Percentiles rank a stretch among this genome's conserved stretches.
These are phyloP conservation scores for Kodamaea kakaduensis DNA, from an alignment of 805 yeast genomes.

Conservation along the genomic window DNA sequence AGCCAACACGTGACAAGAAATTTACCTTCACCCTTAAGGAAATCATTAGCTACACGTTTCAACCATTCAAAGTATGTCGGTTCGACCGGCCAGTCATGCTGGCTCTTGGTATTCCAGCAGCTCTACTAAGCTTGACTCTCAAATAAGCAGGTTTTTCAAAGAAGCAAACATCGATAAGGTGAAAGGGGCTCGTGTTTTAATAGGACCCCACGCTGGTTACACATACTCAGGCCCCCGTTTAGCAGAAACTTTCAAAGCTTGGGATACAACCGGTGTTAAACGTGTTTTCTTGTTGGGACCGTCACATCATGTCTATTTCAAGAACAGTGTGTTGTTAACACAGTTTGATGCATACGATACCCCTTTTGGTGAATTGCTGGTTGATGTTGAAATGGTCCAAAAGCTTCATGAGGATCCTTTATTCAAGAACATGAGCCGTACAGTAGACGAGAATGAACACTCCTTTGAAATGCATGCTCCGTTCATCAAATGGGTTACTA, in stretches of 20 bases:
- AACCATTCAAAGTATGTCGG: constrained; percentile 11
- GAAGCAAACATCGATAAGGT: constrained; percentile 28
- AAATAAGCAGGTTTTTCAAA: constrained; percentile 47
- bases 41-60: neutral
- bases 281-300: constrained; percentile 86
- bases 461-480: constrained; percentile 95
- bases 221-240: constrained; percentile 73
- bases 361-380: constrained; percentile 72
- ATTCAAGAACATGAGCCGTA: constrained; percentile 53
- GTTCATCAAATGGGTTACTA: constrained; percentile 32
- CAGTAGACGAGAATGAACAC: constrained; percentile 80
- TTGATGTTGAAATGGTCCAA: constrained; percentile 50
- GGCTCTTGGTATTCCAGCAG: constrained; percentile 82
- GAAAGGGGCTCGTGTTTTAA: constrained; percentile 36
- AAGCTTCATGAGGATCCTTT: constrained; percentile 31
- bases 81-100: constrained; percentile 76
- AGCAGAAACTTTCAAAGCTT: constrained; percentile 69
- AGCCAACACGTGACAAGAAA: constrained; percentile 1
- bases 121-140: constrained; percentile 39
- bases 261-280: constrained; percentile 56
- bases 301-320: constrained; percentile 83
- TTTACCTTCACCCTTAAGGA: neutral
- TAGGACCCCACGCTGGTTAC: constrained; percentile 82
- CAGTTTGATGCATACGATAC: constrained; percentile 60
- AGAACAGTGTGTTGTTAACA: constrained; percentile 53